phyloP scores from a whole-genome alignment of 176 grass and related monocot species.

The Coix lacrymajobi region DNA sequence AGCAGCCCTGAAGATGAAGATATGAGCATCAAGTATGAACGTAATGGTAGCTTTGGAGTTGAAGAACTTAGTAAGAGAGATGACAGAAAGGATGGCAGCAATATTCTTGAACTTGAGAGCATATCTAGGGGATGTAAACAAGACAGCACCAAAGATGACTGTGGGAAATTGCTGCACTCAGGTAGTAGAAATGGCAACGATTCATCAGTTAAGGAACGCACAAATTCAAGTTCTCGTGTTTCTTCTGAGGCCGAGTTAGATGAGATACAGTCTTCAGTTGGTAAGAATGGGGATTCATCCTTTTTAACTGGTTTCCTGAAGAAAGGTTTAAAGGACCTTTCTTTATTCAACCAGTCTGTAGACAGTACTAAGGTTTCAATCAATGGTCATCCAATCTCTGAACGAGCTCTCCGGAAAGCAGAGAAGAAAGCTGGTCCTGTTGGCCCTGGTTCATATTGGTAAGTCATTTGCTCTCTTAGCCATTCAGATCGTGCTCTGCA shows the following conservation, averaged over 20 bases:
- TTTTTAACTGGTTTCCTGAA: constrained; percentile 72
- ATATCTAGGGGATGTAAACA: constrained; percentile 27
- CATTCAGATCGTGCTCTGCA: background rate
- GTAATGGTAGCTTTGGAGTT: constrained; percentile 15
- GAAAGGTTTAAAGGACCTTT: constrained; percentile 64
- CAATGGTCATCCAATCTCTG: constrained; percentile 86
- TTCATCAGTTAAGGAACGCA: constrained; percentile 27
- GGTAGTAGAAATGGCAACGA: constrained; percentile 11
- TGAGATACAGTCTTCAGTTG: constrained; percentile 41
- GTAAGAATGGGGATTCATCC: constrained; percentile 61
- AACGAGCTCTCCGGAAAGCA: constrained; percentile 62
- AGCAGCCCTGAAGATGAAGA: constrained; percentile 25
- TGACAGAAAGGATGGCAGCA: constrained; percentile 9
- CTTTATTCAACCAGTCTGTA: constrained; percentile 55
- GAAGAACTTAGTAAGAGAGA: constrained; percentile 12
- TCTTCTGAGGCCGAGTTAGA: constrained; percentile 45
- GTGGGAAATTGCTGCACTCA: constrained; percentile 8
- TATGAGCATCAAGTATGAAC: constrained; percentile 24
- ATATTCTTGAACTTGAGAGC: constrained; percentile 22
- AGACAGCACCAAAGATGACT: constrained; percentile 25
- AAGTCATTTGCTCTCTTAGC: constrained; percentile 13
- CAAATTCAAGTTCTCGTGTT: constrained; percentile 39
- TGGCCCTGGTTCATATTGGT: constrained; percentile 89
- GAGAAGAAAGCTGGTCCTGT: constrained; percentile 82
- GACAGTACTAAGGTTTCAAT: constrained; percentile 59